Base-by-base conservation (phyloP, 345 rosid species). In the Brassica cretica region DNA sequence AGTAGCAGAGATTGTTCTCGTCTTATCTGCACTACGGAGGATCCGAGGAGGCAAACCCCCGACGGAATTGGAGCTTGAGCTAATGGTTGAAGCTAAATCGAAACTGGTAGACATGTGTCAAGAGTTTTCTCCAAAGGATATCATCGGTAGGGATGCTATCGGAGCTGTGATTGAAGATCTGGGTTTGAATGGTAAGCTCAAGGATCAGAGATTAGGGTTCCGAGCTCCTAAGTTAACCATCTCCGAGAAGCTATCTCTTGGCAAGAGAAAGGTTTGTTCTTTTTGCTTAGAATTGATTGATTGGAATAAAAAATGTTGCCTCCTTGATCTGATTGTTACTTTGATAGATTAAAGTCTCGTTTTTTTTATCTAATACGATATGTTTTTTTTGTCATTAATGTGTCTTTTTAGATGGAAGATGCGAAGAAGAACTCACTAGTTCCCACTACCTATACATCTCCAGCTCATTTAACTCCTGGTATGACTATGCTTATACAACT, bases 1-100 rank as follows among this genome's bases (percentile, higher is more conserved):
- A 64, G 97, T 91, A 72, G 97, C 98, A 60, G 97, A 94, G 90
- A 91, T 92, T 8, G 90, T 94, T 44, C 80, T 94, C 69, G 93
- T 90, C 69, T 70, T 94, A 86, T 90, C 98, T 2, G 85, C 91
- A 59, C 87, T 92, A 88, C 87, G 85, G 73, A 83, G 84, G 87
- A 88, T 89, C 82, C 85, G 97, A 49, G 93, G 89, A 4, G 98
- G 93, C 64, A 92, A 53, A 82, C 82, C 30, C 16, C 97, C 97
- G n/a, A 92, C 97, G 68, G 90, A 85, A 25, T 85, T 82, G 74
- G 98, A 94, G 91, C 63, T 82, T 6, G 80, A 75, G 62, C 72
- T 92, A 71, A 92, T 94, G 97, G 84, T 75, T 55, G 93, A 92
- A 84, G 98, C 98, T 5, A 89, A 90, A 79, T 89, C 86, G 61